A percentile compares a stretch with the other conserved stretches of the same genome.
These are phyloP conservation scores for Neopestalotiopsis clavispora DNA, from an alignment of 2,329 filamentous ascomycete species.

Conservation along the genomic window DNA sequence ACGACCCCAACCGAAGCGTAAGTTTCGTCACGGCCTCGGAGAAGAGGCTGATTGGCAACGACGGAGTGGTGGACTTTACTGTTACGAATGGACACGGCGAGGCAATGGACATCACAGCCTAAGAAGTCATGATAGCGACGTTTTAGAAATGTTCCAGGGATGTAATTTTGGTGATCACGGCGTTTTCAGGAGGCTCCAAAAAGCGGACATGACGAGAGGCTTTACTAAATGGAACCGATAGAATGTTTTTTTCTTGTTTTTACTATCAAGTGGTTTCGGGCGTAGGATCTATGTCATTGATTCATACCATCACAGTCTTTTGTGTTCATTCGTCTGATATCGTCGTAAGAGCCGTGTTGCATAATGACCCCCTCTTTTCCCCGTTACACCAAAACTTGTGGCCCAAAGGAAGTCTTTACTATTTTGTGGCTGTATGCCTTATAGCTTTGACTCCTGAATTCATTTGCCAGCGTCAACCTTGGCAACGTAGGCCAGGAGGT, in stretches of 20 bases:
- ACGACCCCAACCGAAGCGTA: slow-evolving; percentile 85
- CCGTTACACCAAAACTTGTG: neutral
- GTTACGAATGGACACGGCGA: slow-evolving; percentile 53
- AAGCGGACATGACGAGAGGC: slow-evolving; percentile 24
- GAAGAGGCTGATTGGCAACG: slow-evolving; percentile 89
- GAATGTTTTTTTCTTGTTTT: slow-evolving; percentile 24
- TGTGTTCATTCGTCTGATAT: slow-evolving; percentile 9
- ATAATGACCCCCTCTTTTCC: slow-evolving; percentile 10
- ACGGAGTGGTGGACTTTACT: slow-evolving; percentile 77
- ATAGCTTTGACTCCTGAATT: slow-evolving; percentile 30
- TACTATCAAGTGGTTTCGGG: slow-evolving; percentile 28
- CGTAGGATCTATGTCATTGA: slow-evolving; percentile 23
- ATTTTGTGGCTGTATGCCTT: slow-evolving; percentile 18
- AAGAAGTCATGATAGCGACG: slow-evolving; percentile 19
- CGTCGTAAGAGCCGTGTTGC: slow-evolving; percentile 7
- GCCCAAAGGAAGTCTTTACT: neutral
- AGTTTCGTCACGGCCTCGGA: slow-evolving; percentile 91
- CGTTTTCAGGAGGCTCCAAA: slow-evolving; percentile 32
- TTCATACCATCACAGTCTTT: slow-evolving; percentile 18
- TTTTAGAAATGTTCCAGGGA: neutral
- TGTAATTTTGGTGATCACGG: slow-evolving; percentile 20
- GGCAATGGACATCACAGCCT: slow-evolving; percentile 38
- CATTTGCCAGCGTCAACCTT: slow-evolving; percentile 71
- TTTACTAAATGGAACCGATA: slow-evolving; percentile 19
- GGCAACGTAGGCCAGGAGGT: slow-evolving; percentile 79